Conservation (phyloP, 352 stramenopile species). For the Pseudoperonospora humuli region DNA sequence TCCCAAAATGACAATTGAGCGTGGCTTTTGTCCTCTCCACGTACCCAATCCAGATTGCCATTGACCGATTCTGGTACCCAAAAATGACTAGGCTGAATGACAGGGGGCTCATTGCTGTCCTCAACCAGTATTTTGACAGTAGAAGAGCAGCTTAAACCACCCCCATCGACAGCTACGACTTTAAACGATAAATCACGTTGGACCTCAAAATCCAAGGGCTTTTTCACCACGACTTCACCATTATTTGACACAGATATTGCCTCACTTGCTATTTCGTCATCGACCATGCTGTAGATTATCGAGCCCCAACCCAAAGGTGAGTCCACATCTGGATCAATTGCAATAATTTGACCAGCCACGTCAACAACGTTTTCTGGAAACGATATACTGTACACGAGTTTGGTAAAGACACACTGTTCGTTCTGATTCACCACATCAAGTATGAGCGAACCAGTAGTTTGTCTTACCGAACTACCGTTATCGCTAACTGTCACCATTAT, state of each 20-base stretch:
- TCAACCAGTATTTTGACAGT: conserved; percentile 7
- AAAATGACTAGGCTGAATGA: conserved; percentile 23
- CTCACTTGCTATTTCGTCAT: background rate
- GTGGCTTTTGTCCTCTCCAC: conserved; percentile 2
- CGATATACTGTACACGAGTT: background rate
- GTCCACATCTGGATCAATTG: conserved; percentile 11
- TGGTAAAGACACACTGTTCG: conserved; percentile 10
- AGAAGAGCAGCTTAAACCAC: conserved; percentile 9
- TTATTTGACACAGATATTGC: conserved; percentile 1
- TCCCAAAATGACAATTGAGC: conserved; percentile 36
- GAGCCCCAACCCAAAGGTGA: conserved; percentile 8
- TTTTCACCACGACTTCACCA: conserved; percentile 10
- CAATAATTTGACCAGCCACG: conserved; percentile 6
- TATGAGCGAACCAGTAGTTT: conserved; percentile 5
- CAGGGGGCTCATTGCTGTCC: conserved; percentile 33
- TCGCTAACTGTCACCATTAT: conserved; percentile 10
- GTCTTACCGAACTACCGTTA: conserved; percentile 11
- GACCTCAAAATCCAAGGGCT: conserved; percentile 15
- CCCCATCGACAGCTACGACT: conserved; percentile 13
- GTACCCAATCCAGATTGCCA: conserved; percentile 10
- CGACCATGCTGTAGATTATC: conserved; percentile 14
- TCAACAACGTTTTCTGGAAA: conserved; percentile 15
- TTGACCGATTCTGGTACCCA: conserved; percentile 36
- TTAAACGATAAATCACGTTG: conserved; percentile 4
- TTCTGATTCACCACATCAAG: conserved; percentile 13